phyloP scores from a whole-genome alignment of 1,284 basidiomycete species.

The Amylostereum areolatum region DNA sequence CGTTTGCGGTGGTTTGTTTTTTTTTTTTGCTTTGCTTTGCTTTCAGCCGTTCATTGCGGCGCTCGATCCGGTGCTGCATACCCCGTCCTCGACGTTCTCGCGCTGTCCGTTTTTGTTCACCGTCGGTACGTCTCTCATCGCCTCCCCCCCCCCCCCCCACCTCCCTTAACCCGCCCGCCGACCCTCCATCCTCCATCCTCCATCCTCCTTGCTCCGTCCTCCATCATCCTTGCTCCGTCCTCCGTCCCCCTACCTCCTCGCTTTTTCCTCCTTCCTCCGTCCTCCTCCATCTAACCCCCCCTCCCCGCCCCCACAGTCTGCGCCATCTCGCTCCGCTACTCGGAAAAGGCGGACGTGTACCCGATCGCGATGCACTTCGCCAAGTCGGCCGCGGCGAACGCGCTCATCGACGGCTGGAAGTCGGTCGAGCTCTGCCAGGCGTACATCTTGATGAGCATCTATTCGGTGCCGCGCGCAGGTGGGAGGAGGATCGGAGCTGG shows the following conservation, averaged over 20 bases:
- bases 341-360: constrained; percentile 73
- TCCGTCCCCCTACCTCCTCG: constrained; percentile 1
- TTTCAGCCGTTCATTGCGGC: constrained; percentile 65
- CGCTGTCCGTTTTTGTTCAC: constrained; percentile 81
- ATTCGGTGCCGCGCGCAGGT: constrained; percentile 71
- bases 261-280: too few relatives aligned
- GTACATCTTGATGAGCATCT: constrained; percentile 73
- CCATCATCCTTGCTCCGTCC: not conserved
- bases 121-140: constrained; percentile 62
- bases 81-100: constrained; percentile 64
- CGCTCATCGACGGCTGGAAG: constrained; percentile 78
- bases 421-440: constrained; percentile 53
- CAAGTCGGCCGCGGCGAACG: constrained; percentile 73
- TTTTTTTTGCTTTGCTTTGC: too few relatives aligned
- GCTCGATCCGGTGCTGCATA: constrained; percentile 70
- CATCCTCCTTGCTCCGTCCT: not conserved
- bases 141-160: not conserved
- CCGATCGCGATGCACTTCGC: constrained; percentile 85
- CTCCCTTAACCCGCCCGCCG: too few relatives aligned
- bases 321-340: constrained; percentile 68
- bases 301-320: constrained; percentile 45
- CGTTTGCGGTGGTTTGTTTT: constrained; percentile 2
- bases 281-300: not conserved
- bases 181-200: not conserved
- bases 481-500: constrained; percentile 83